A percentile compares a stretch with the other conserved stretches of the same genome.
phyloP scores from a whole-genome alignment of 495 filamentous ascomycete genomes.

The Aspergillus heteromorphus region DNA sequence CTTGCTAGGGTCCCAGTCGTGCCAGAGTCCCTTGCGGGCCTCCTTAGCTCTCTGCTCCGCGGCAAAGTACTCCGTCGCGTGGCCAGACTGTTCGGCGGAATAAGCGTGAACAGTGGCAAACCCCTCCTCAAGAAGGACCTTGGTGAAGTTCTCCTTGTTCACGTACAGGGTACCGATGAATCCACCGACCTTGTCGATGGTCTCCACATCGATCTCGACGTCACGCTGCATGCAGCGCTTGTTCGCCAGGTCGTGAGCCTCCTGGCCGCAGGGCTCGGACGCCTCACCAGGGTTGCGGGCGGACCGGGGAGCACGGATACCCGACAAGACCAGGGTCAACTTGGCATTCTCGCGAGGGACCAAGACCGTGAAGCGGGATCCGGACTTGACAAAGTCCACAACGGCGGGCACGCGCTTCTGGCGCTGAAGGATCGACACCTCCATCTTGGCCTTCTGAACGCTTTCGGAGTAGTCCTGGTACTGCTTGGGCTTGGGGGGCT shows the following conservation, averaged over 20 bases:
- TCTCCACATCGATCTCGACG: conserved; percentile 92
- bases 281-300: conserved; percentile 75
- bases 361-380: conserved; percentile 86
- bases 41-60: conserved; percentile 88
- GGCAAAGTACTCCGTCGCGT: conserved; percentile 77
- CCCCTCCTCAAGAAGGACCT: conserved; percentile 89
- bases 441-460: conserved; percentile 90
- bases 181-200: conserved; percentile 91
- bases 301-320: conserved; percentile 87
- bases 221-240: conserved; percentile 88
- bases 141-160: conserved; percentile 94
- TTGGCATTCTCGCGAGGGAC: conserved; percentile 91
- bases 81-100: conserved; percentile 91
- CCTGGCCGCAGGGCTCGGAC: conserved; percentile 89
- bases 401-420: conserved; percentile 90
- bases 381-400: conserved; percentile 96
- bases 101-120: conserved; percentile 86
- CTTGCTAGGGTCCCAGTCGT: conserved; percentile 84
- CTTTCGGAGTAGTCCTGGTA: conserved; percentile 88
- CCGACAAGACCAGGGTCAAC: conserved; percentile 89
- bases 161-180: conserved; percentile 95
- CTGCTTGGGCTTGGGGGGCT: conserved; percentile 70
- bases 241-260: conserved; percentile 87
- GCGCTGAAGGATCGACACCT: conserved; percentile 76
- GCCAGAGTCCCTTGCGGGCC: conserved; percentile 81